Base-by-base conservation (phyloP, 1,139 yeast species). In the Yamadazyma dendronema region DNA sequence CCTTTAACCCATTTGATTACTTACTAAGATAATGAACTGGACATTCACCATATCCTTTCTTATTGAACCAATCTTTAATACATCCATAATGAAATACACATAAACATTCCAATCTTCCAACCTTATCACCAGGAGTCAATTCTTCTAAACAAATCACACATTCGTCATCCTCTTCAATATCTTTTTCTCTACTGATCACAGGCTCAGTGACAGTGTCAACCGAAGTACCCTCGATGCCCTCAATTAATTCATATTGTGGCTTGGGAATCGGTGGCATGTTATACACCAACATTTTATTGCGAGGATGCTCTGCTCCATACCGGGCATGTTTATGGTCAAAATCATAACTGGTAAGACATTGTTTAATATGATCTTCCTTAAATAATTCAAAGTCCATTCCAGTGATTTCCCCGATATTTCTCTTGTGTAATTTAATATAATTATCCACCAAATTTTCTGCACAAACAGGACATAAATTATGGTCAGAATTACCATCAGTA, bases 61-160 rank as follows among this genome's bases (percentile, higher is more conserved):
- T 79, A 44, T 79, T 74, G 54, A 90, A 87, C 98, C 98, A 92
- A 46, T 80, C 83, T 57, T 84, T 79, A 48, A 92, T 92, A 59
- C 98, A 92, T 46, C 74, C 68, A 56, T 89, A 88, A 57, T 94
- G 99, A 58, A 87, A 94, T 31, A 90, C 86, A 57, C 99, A 94
- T 17, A 94, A 71, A 58, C 98, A 94, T 58, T 92, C 98, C 39
- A 94, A 65, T 28, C 99, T 67, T 0, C 96, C 97, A 12, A 94
- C 94, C 52, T 82, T 83, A 41, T 89, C 94, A 3, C 96, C 96
- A 0, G 89, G 87, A 36, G 65, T 65, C 56, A 90, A 77, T 24
- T 86, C 95, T 54, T 92, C 98, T 47, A 90, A 77, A 57, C 99
- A 92, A 29, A 92, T 90, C 8, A 89, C 92, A 60, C 99, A 92